phyloP scores from a whole-genome alignment of 2,329 filamentous ascomycete species.

The Trichophyton benhamiae region DNA sequence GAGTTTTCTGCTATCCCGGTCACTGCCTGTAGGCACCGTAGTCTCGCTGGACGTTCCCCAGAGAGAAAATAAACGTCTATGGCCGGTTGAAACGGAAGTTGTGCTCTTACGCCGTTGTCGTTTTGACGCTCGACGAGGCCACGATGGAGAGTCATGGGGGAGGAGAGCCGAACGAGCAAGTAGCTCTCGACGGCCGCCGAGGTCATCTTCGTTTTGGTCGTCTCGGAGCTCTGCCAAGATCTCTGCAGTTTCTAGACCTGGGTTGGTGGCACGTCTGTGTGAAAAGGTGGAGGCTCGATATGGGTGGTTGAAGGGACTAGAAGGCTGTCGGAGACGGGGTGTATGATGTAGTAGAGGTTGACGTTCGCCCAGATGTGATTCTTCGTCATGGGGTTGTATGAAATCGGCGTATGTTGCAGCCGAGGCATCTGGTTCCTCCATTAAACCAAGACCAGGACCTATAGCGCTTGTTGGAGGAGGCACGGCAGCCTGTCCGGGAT shows the following conservation, averaged over 20 bases:
- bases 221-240: constrained; percentile 87
- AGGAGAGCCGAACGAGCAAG: not conserved
- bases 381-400: constrained; percentile 25
- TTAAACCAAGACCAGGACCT: constrained; percentile 68
- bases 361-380: constrained; percentile 29
- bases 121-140: constrained; percentile 10
- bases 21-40: not conserved
- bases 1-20: not conserved
- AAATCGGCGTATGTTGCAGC: constrained; percentile 16
- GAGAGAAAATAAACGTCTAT: constrained; percentile 4
- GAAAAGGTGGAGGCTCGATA: constrained; percentile 26
- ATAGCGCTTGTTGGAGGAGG: constrained; percentile 50
- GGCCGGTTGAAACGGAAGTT: not conserved
- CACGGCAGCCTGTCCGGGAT: constrained; percentile 21
- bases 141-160: constrained; percentile 7
- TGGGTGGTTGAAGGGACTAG: constrained; percentile 14
- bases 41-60: not conserved
- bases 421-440: constrained; percentile 43
- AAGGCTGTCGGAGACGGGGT: constrained; percentile 18
- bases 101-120: constrained; percentile 12
- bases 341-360: constrained; percentile 30
- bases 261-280: constrained; percentile 38
- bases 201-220: constrained; percentile 37
- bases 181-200: constrained; percentile 18
- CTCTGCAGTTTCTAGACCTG: constrained; percentile 56